These are phyloP conservation scores for Pestalotiopsis sp. DNA, from an alignment of 2,329 filamentous ascomycete species.

Conservation along the genomic window DNA sequence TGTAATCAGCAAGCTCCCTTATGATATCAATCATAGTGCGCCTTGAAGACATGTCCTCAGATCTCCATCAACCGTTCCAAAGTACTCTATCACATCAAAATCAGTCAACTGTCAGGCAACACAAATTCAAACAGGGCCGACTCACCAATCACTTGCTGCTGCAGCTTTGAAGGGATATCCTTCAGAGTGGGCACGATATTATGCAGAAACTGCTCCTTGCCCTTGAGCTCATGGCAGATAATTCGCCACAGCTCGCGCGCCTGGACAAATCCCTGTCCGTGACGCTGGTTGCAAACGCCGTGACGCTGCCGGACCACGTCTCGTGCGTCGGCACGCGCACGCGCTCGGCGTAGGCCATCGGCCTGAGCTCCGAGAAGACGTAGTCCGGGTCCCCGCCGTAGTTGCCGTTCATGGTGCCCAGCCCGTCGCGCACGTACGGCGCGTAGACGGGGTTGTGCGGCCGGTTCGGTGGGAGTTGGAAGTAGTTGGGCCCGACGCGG, in stretches of 20 bases:
- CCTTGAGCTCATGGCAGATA: not conserved
- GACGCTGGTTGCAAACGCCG: not conserved
- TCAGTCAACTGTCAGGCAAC: not conserved
- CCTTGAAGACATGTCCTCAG: not conserved
- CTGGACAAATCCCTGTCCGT: conserved; percentile 5
- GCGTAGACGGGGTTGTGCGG: not conserved
- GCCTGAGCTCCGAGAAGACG: not conserved
- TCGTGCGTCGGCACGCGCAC: not conserved
- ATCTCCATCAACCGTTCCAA: not conserved
- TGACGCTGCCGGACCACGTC: not conserved
- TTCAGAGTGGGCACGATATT: not conserved
- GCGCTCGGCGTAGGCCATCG: not conserved
- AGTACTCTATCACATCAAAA: not conserved
- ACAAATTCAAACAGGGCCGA: not conserved
- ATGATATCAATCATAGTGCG: not conserved
- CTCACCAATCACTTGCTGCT: not conserved
- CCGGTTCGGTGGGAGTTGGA: not conserved
- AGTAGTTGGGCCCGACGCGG: conserved; percentile 3
- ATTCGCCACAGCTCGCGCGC: not conserved
- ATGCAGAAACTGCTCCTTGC: not conserved
- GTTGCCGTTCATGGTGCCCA: not conserved
- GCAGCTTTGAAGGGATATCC: not conserved
- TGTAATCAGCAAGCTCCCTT: not conserved
- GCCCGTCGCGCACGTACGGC: not conserved
- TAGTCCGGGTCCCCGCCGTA: conserved; percentile 6